Evolutionary conservation across 176 grass and related monocot species (phyloP).

Genomic region (Musa troglodytarum): DNA sequence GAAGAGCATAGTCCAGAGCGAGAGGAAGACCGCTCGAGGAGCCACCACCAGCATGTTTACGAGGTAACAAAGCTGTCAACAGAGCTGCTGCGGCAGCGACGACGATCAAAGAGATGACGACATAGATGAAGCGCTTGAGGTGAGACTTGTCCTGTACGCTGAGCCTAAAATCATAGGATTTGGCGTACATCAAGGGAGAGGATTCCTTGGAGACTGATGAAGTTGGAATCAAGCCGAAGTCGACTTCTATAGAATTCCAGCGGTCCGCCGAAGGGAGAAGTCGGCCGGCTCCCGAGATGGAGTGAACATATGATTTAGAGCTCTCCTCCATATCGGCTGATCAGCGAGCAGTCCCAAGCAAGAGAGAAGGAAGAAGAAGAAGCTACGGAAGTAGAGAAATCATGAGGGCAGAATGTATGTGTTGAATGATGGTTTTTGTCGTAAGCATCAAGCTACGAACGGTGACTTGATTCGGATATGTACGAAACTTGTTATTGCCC

Average conservation of each 20-base stretch:
- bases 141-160: background rate
- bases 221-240: conserved; percentile 1
- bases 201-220: background rate
- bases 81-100: background rate
- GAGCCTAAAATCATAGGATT: conserved; percentile 1
- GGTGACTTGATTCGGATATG: background rate
- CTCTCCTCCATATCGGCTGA: background rate
- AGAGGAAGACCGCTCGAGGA: background rate
- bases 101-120: background rate
- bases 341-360: background rate
- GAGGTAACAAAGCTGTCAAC: background rate
- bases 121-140: background rate
- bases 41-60: background rate
- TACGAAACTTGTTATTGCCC: background rate
- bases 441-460: no score
- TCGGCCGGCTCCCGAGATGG: conserved; percentile 4
- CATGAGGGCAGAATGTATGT: no score
- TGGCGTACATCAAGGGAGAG: background rate
- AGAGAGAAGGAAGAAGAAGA: background rate
- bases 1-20: background rate
- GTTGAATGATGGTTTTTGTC: background rate
- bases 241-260: conserved; percentile 20
- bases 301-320: background rate
- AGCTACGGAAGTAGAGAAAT: background rate
- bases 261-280: conserved; percentile 5